Evolutionary conservation across 75 land plant genomes (phyloP).

Genomic region (Cupressus sempervirens): DNA sequence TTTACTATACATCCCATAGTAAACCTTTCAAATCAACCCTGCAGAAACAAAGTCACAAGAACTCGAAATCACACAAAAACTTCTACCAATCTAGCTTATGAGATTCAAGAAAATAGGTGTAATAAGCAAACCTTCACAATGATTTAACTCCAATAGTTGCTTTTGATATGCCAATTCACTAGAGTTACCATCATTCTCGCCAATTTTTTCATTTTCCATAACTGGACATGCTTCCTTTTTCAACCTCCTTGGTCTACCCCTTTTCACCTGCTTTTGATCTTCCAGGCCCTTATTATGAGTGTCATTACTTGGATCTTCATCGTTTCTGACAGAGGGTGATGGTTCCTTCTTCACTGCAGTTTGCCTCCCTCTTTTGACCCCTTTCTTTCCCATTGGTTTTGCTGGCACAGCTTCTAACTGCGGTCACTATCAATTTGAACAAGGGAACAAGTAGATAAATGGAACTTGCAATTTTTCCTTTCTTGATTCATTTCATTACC

Average conservation of each 20-base stretch:
- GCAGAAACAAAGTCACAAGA: not conserved
- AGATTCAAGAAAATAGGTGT: not conserved
- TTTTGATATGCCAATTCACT: not conserved
- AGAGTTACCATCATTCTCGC: not conserved
- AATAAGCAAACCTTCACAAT: conserved; percentile 3
- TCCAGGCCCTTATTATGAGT: not conserved
- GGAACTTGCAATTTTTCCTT: not conserved
- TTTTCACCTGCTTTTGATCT: not conserved
- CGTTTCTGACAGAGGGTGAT: not conserved
- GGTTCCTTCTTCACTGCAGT: not conserved
- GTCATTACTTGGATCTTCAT: not conserved
- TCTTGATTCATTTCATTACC: not conserved
- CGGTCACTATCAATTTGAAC: not conserved
- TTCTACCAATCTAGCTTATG: not conserved
- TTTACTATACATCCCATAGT: not conserved
- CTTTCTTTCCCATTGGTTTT: conserved; percentile 4
- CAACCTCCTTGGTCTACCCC: not conserved
- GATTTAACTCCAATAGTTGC: conserved; percentile 7
- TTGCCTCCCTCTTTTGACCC: not conserved
- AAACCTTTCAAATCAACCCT: not conserved
- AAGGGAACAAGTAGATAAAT: not conserved
- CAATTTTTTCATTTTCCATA: not conserved
- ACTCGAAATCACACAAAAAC: not conserved
- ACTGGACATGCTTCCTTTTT: not conserved
- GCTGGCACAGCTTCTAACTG: not conserved